Conservation (phyloP, 495 filamentous ascomycete genomes). For the Xylaria nigripes region DNA sequence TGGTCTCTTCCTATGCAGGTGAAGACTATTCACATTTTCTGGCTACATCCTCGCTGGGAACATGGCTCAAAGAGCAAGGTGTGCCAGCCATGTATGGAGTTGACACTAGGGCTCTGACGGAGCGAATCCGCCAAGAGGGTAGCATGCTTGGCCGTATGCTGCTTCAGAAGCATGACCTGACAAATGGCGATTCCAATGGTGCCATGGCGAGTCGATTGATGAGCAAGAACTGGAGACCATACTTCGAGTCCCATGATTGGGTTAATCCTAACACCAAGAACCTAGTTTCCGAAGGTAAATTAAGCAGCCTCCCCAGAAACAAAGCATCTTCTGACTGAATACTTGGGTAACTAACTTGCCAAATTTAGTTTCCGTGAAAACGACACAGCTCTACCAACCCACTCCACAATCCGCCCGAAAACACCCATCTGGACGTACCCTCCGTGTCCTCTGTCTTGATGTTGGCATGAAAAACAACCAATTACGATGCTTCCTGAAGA, state of each 20-base stretch:
- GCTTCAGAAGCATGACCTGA: slow-evolving; percentile 51
- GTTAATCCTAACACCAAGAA: slow-evolving; percentile 86
- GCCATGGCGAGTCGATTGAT: slow-evolving; percentile 14
- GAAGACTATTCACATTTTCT: slow-evolving; percentile 93
- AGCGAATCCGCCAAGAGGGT: slow-evolving; percentile 84
- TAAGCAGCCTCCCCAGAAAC: neutral
- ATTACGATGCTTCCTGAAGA: slow-evolving; percentile 77
- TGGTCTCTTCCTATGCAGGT: slow-evolving; percentile 83
- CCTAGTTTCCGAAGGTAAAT: slow-evolving; percentile 86
- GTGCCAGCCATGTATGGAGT: slow-evolving; percentile 95
- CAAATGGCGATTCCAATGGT: slow-evolving; percentile 40
- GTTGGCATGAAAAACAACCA: slow-evolving; percentile 98
- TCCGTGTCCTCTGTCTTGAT: slow-evolving; percentile 86
- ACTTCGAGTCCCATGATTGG: slow-evolving; percentile 76
- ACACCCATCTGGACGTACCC: slow-evolving; percentile 75
- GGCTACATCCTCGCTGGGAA: slow-evolving; percentile 76
- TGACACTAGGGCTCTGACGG: slow-evolving; percentile 88
- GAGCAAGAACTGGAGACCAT: slow-evolving; percentile 49
- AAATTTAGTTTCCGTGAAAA: slow-evolving; percentile 68
- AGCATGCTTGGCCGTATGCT: slow-evolving; percentile 94
- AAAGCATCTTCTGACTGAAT: slow-evolving; percentile 16
- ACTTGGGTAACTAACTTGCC: neutral
- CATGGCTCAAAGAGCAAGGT: slow-evolving; percentile 92
- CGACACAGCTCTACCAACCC: slow-evolving; percentile 74
- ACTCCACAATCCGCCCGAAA: slow-evolving; percentile 53